Evolutionary conservation across 257 asterid genomes (phyloP), one percentile per base, ranked within the genome.

Genomic region (Fraxinus americana): DNA sequence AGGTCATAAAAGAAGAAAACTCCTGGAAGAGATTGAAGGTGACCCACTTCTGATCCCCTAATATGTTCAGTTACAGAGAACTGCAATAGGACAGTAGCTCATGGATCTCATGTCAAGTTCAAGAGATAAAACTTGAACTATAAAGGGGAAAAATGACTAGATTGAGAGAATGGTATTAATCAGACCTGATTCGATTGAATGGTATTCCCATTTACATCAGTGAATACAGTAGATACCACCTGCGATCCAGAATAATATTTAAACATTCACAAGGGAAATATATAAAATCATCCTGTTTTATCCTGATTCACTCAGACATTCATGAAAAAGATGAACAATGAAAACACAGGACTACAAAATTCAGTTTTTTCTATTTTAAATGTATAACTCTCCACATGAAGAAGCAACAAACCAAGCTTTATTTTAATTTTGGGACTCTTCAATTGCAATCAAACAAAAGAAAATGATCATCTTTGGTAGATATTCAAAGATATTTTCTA

Each of bases 151-250:
- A 74, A 41, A 13, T 6, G 43, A 25, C 17, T 35, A 61, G 67
- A 45, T 16, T 13, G 17, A 67, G 50, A 61, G 16, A 66, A 39
- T 43, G 70, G 66, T 70, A 27, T 16, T 70, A 32, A 66, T 6
- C 63, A 71, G 67, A 96, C 99, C 98, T 96, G 99, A 84, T 96
- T 96, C 80, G 99, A 87, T 79, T 91, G 98, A 85, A 96, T 93
- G 29, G 88, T 78, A 67, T 93, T 89, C 36, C 94, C 97, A 21
- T 83, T 83, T 70, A 90, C 90, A 87, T 93, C 92, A 1, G 96
- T 96, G 90, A 90, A 96, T 21, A 89, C 92, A 66, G 99, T 96
- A 79, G 99, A 97, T 77, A 96, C 98, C 86, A 96, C 99, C 98
- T 96, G 92, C 87, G 88, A 79, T 39, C 78, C 52, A 81, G 63